Conservation (phyloP, 352 stramenopile species). For the Elongisporangium undulatum region DNA sequence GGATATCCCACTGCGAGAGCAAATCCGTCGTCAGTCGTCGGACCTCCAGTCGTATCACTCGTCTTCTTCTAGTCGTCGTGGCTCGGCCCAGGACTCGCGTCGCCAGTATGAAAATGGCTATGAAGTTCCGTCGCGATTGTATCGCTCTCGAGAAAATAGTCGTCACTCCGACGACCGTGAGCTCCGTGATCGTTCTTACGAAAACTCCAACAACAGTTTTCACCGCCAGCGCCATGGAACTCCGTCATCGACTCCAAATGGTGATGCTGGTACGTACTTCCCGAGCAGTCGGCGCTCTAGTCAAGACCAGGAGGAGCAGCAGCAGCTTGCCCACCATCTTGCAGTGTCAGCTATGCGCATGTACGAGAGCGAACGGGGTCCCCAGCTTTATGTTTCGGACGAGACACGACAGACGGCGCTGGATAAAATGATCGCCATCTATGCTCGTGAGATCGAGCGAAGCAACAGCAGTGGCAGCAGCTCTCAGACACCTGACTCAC, state of each 20-base stretch:
- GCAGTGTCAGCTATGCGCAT: conserved; percentile 73
- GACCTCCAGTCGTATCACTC: background rate
- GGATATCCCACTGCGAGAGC: background rate
- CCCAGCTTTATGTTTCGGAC: conserved; percentile 35
- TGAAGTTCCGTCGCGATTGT: background rate
- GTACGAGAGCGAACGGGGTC: conserved; percentile 62
- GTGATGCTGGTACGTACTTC: background rate
- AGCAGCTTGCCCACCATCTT: conserved; percentile 57
- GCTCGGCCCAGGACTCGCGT: background rate
- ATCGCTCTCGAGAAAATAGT: background rate
- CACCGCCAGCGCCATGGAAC: background rate
- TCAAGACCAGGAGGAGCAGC: conserved; percentile 4
- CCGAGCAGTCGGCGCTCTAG: conserved; percentile 2
- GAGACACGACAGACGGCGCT: conserved; percentile 54
- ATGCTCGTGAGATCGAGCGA: conserved; percentile 62
- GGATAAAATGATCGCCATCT: conserved; percentile 76
- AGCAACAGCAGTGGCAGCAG: conserved; percentile 14
- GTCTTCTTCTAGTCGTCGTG: background rate
- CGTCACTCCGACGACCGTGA: background rate
- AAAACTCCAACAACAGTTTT: background rate
- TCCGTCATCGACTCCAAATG: background rate
- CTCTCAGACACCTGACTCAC: conserved; percentile 8
- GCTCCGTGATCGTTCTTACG: background rate
- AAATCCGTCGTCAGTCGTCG: background rate
- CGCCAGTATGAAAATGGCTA: background rate